phyloP scores from a whole-genome alignment of 306 rosid genomes.

The Cercis canadensis region DNA sequence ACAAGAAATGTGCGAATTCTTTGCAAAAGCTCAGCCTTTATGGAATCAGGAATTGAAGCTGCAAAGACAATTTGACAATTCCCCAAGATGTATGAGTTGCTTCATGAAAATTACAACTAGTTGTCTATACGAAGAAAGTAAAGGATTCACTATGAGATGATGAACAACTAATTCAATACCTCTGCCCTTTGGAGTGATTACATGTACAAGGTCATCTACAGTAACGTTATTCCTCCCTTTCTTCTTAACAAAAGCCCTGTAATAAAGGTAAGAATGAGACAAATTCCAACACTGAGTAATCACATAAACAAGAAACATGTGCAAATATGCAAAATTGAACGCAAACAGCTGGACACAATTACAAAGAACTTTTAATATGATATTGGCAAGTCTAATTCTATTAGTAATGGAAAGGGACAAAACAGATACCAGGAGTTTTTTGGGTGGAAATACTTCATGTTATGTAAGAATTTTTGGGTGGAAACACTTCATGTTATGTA shows the following conservation, averaged over 20 bases:
- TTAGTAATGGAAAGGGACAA: background rate
- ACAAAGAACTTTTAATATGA: background rate
- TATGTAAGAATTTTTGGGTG: background rate
- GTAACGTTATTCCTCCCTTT: constrained; percentile 86
- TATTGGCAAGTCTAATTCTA: background rate
- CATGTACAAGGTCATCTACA: constrained; percentile 82
- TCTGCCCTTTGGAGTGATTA: constrained; percentile 92
- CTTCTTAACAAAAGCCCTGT: constrained; percentile 77
- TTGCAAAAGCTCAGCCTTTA: constrained; percentile 89
- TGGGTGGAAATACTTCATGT: too few relatives aligned
- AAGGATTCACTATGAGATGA: background rate
- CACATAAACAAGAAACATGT: constrained; percentile 3
- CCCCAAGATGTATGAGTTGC: background rate
- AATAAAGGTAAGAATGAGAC: constrained; percentile 11
- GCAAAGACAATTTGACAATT: constrained; percentile 28
- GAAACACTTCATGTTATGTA: background rate
- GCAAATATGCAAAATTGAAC: background rate
- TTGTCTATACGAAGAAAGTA: constrained; percentile 13
- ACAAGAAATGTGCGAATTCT: constrained; percentile 72
- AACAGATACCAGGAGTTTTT: background rate
- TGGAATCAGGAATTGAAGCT: constrained; percentile 87
- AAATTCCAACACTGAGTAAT: constrained; percentile 18
- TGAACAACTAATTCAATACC: constrained; percentile 45
- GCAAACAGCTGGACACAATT: constrained; percentile 10
- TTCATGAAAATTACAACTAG: constrained; percentile 9